Conservation (phyloP, 441 rosid species). For the Viola pubescens region DNA sequence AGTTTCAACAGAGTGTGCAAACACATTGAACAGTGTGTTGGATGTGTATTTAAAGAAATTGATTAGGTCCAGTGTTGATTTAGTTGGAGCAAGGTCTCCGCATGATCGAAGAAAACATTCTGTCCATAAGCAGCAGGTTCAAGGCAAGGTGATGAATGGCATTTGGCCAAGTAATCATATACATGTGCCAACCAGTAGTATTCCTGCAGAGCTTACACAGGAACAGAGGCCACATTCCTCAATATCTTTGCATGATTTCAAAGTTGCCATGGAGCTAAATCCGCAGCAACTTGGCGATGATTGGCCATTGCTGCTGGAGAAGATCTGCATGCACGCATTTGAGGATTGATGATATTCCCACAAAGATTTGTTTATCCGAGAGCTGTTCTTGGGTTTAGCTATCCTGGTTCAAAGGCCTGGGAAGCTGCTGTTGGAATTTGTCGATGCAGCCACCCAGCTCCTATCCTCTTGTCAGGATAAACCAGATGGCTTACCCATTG, state of each 20-base stretch:
- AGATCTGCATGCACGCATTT: conserved; percentile 46
- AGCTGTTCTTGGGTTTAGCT: conserved; percentile 19
- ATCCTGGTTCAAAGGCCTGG: conserved; percentile 33
- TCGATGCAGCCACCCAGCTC: conserved; percentile 21
- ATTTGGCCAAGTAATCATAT: conserved; percentile 50
- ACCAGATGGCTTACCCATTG: conserved; percentile 23
- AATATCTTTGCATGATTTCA: conserved; percentile 71
- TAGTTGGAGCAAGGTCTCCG: conserved; percentile 48
- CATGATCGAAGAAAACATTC: conserved; percentile 35
- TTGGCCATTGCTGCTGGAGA: conserved; percentile 84
- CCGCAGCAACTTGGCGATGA: conserved; percentile 87
- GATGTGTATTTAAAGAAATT: conserved; percentile 74
- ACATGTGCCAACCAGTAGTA: conserved; percentile 39
- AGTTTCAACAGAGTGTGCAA: conserved; percentile 71
- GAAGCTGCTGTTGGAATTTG: conserved; percentile 25
- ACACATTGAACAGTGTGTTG: conserved; percentile 50
- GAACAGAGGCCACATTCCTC: conserved; percentile 35
- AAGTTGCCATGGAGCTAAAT: conserved; percentile 85
- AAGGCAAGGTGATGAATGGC: conserved; percentile 44
- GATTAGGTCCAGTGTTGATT: conserved; percentile 56
- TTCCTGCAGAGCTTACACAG: conserved; percentile 31
- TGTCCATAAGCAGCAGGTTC: conserved; percentile 48
- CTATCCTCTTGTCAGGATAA: conserved; percentile 20
- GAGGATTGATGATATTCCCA: conserved; percentile 39
- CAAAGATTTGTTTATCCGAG: conserved; percentile 26